Evolutionary conservation across 345 rosid species (phyloP).

Genomic region (Eucalyptus sideroxylon): DNA sequence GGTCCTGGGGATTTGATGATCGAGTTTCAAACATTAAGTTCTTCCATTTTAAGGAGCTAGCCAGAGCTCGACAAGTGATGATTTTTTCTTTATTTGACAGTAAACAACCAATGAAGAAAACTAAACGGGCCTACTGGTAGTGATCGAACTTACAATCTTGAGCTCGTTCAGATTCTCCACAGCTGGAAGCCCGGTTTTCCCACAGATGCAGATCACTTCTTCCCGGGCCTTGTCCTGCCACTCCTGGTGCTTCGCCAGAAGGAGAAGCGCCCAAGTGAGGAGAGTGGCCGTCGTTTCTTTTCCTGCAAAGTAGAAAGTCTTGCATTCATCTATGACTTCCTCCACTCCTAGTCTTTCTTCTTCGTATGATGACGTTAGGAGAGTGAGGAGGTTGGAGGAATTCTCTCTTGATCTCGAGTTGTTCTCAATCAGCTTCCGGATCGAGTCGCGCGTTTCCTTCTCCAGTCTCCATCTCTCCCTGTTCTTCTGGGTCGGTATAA

Average conservation of each 20-base stretch:
- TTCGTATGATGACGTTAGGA: constrained; percentile 35
- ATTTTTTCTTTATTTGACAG: neutral
- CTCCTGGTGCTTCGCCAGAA: constrained; percentile 61
- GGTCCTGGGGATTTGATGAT: neutral
- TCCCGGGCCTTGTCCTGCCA: constrained; percentile 76
- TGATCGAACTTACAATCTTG: constrained; percentile 38
- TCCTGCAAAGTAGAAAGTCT: constrained; percentile 84
- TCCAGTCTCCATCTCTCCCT: constrained; percentile 62
- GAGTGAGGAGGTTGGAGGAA: constrained; percentile 40
- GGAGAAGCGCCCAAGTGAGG: constrained; percentile 57
- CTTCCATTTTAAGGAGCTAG: neutral
- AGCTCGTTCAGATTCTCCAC: constrained; percentile 39
- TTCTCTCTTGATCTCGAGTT: constrained; percentile 15
- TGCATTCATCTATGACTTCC: constrained; percentile 79
- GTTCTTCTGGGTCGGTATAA: constrained; percentile 70
- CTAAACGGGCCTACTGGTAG: neutral
- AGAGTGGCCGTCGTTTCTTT: constrained; percentile 71
- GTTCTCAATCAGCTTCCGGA: constrained; percentile 29
- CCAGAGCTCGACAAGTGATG: neutral
- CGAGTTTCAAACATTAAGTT: neutral
- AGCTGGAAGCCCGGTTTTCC: constrained; percentile 8
- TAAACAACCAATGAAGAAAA: neutral
- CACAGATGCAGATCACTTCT: constrained; percentile 39
- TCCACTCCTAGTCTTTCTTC: constrained; percentile 52
- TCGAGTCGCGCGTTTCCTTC: constrained; percentile 48